These are phyloP conservation scores for Hymenoscyphus scutula DNA, from an alignment of 2,329 filamentous ascomycete species.

Conservation along the genomic window DNA sequence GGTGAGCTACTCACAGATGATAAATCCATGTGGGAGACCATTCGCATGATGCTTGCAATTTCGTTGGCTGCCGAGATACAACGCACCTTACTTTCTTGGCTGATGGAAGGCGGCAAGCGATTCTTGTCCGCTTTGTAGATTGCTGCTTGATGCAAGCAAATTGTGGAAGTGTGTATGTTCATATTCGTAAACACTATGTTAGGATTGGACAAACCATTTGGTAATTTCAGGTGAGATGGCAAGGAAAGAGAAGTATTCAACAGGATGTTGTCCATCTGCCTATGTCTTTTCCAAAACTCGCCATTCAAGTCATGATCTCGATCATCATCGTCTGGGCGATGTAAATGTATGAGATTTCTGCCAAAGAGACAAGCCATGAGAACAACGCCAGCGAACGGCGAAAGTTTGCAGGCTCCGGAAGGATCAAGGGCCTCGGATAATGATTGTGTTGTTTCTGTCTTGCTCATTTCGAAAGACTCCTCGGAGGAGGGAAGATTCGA, in stretches of 20 bases:
- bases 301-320: conserved; percentile 85
- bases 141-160: conserved; percentile 95
- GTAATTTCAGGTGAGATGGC: conserved; percentile 77
- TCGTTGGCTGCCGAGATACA: conserved; percentile 93
- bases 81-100: conserved; percentile 85
- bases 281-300: conserved; percentile 92
- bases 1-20: conserved; percentile 59
- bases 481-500: conserved; percentile 83
- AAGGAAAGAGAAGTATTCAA: conserved; percentile 82
- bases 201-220: conserved; percentile 69
- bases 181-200: conserved; percentile 95
- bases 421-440: conserved; percentile 69
- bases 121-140: conserved; percentile 97
- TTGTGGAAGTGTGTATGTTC: conserved; percentile 94
- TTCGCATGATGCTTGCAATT: conserved; percentile 91
- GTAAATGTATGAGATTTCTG: conserved; percentile 84
- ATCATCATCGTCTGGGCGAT: conserved; percentile 79
- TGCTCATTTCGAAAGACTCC: conserved; percentile 79
- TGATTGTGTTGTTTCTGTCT: conserved; percentile 67
- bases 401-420: conserved; percentile 69
- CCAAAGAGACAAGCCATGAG: conserved; percentile 89
- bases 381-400: conserved; percentile 75
- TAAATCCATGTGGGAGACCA: conserved; percentile 87
- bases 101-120: conserved; percentile 70
- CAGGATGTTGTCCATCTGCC: conserved; percentile 83